Base-by-base conservation (phyloP, 257 asterid genomes). In the Cruciata laevipes region DNA sequence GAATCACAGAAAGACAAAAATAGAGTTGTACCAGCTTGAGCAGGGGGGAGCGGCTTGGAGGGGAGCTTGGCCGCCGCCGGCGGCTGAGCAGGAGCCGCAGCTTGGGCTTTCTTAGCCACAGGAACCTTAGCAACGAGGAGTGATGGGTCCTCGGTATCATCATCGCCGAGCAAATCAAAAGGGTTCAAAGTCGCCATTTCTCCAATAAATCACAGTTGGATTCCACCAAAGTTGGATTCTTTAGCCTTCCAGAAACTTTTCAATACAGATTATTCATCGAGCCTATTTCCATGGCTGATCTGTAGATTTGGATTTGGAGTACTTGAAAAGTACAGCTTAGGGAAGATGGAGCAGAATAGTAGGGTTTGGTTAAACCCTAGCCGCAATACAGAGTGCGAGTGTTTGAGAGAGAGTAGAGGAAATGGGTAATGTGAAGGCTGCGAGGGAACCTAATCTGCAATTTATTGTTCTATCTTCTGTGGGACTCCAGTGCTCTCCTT, bases 151-250 rank as follows among this genome's bases (percentile, higher is more conserved):
- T 85, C 96, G 37, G 80, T 16, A 31, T 83, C 96, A 74, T 82
- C 95, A 67, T 83, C 95, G 16, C 83, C 94, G 60, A 91, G 85
- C 86, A 91, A 84, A 84, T 88, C 97, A 76, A 91, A 91, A 12
- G 96, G 97, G 76, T 91, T 91, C 74, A 61, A 35, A 23, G 94
- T 83, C 82, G 96, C 91, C 97, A 91, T 91, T 71, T 72, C 20
- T 73, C 60, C 62, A 63, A 75, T 59, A 11, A 65, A 77, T 73
- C 74, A 65, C 76, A 37, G 57, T 31, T 52, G 70, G 30, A 52
- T 57, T 44, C 76, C 44, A 37, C 72, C 62, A 59, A 60, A 35
- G n/a, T 2, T 23, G 24, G 12, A 7, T 37, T n/a, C 53, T 51
- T 35, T 37, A 17, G 23, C 25, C 25, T 9, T 32, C 13, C 44